Evolutionary conservation across 2,329 filamentous ascomycete genomes (phyloP), one percentile per base, ranked within the genome.

Genomic region (Aquanectria penicillioides): DNA sequence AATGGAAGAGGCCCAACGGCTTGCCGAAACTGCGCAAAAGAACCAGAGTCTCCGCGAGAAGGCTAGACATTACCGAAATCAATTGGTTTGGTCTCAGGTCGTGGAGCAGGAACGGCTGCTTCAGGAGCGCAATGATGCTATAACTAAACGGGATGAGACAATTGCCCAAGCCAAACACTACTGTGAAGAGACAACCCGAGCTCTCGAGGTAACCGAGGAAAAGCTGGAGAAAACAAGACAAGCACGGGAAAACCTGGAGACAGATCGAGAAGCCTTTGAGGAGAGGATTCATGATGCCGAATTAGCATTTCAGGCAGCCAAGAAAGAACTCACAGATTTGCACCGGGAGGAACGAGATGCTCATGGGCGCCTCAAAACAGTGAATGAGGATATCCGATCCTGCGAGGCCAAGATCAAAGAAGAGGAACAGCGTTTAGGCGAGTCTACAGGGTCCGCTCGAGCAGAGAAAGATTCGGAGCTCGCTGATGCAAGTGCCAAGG

Each of bases 21-120:
- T 89, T 59, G 83, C 89, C 20, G 85, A 89, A 51, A 78, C 86
- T 2, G 86, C 90, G 1, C 83, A 89, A 51, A 87, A 88, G 60
- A 89, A 91, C 52, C 81, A 89, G 41, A 82, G 82, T 12, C 82
- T 96, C 66, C 84, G 87, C 29, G 79, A 82, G 17, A 86, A 86
- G 57, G 82, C 87, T 41, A 81, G 81, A 28, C 80, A 85, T 20
- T 80, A 91, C 38, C 78, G 82, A 37, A 81, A 84, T 15, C 90
- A 96, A 76, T 80, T 92, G 62, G 89, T 90, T n/a, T 99, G 95
- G 95, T 86, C 88, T 20, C 92, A 96, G 70, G 93, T 98, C 1
- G 85, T 88, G 44, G 88, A 92, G 54, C 84, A 91, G 73, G 94
- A 98, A 74, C 77, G 74, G 29, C 69, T 77, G 3, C 70, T 89